Conservation (phyloP, 148 eudicot species). For the Pharnaceum exiguum region DNA sequence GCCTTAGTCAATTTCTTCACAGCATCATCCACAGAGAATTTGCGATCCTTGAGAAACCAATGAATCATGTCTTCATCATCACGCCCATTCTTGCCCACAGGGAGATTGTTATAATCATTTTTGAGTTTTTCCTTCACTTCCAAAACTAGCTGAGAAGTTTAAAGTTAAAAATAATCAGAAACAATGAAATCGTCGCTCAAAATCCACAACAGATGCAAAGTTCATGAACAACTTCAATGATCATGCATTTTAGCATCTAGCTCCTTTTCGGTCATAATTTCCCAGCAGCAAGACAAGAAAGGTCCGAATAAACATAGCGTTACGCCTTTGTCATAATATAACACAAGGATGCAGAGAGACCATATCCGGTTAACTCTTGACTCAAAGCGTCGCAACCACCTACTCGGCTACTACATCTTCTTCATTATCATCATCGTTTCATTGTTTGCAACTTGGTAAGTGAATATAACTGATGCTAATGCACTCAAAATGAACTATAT, state of each 20-base stretch:
- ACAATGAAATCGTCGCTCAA: neutral
- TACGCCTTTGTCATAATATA: too few relatives aligned
- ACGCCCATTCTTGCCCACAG: constrained; percentile 75
- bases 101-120: constrained; percentile 54
- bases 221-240: neutral
- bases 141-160: constrained; percentile 55
- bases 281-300: too few relatives aligned
- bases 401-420: too few relatives aligned
- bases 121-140: constrained; percentile 82
- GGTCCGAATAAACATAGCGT: too few relatives aligned
- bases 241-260: neutral
- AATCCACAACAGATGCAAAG: neutral
- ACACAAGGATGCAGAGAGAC: too few relatives aligned
- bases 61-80: constrained; percentile 93
- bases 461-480: too few relatives aligned
- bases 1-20: constrained; percentile 71
- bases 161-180: constrained; percentile 6
- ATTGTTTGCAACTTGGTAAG: too few relatives aligned
- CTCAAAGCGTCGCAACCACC: too few relatives aligned
- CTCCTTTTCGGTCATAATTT: too few relatives aligned
- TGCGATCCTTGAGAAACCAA: constrained; percentile 92
- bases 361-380: too few relatives aligned
- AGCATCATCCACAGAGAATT: constrained; percentile 64
- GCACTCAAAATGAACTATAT: too few relatives aligned
- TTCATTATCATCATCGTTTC: too few relatives aligned